These are phyloP conservation scores for Parascedosporium putredinis DNA, from an alignment of 2,329 filamentous ascomycete genomes.

Conservation along the genomic window DNA sequence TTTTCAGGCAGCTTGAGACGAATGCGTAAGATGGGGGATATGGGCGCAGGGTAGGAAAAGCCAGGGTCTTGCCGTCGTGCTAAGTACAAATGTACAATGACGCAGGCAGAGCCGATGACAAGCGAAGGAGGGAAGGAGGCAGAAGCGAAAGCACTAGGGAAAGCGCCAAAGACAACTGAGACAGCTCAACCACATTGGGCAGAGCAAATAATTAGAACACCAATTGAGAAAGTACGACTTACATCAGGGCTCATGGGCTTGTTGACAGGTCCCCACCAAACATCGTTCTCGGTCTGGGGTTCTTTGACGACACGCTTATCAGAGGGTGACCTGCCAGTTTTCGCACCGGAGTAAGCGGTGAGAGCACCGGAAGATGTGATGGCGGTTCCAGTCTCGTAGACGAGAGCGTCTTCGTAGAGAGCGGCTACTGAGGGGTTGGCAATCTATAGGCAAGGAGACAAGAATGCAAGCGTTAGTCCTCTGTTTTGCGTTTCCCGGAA, in stretches of 20 bases:
- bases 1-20: too few relatives aligned
- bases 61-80: constrained; percentile 7
- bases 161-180: constrained; percentile 10
- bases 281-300: constrained; percentile 72
- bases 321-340: constrained; percentile 91
- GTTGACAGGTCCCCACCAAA: constrained; percentile 99
- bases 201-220: neutral
- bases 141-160: too few relatives aligned
- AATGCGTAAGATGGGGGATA: too few relatives aligned
- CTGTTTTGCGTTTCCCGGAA: too few relatives aligned
- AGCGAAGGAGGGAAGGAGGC: too few relatives aligned
- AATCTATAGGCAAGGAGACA: constrained; percentile 42
- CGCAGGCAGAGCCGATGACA: constrained; percentile 4
- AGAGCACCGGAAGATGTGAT: constrained; percentile 93
- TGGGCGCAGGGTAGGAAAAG: neutral
- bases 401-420: constrained; percentile 95
- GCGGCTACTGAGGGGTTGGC: constrained; percentile 92
- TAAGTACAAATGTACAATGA: neutral
- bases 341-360: constrained; percentile 94
- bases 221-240: constrained; percentile 25
- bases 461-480: constrained; percentile 15
- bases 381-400: constrained; percentile 92
- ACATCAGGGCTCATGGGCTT: constrained; percentile 97
- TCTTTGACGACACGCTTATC: constrained; percentile 98
- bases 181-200: neutral